phyloP scores from a whole-genome alignment of 176 grass and related monocot genomes.

The Raddia guianensis region DNA sequence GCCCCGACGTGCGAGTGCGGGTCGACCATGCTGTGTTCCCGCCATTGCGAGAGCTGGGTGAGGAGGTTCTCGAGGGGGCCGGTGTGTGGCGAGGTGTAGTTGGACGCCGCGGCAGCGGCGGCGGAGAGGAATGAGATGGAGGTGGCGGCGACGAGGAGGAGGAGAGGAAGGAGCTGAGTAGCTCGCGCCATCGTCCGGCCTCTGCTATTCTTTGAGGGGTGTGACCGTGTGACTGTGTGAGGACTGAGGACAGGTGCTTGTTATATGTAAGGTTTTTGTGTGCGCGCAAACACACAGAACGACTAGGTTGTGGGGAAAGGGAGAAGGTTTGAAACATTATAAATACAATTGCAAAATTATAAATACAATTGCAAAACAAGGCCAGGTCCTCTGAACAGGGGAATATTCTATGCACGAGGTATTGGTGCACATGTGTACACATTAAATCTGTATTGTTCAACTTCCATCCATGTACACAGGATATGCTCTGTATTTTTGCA shows the following conservation, averaged over 20 bases:
- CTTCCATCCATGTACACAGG: too few species aligned
- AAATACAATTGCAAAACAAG: background rate
- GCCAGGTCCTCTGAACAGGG: background rate
- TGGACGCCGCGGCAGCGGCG: constrained; percentile 18
- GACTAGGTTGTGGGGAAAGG: background rate
- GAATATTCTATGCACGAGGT: too few species aligned
- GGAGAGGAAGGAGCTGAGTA: constrained; percentile 9
- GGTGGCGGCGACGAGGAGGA: constrained; percentile 35
- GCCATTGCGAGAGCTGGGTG: constrained; percentile 47
- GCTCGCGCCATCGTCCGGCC: constrained; percentile 19
- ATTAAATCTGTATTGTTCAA: too few species aligned
- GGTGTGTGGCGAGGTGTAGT: constrained; percentile 28
- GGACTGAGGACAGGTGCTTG: background rate
- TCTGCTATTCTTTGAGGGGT: too few species aligned
- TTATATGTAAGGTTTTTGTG: background rate
- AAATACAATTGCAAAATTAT: background rate
- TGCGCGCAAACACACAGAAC: background rate
- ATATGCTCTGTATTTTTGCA: too few species aligned
- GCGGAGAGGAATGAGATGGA: constrained; percentile 35
- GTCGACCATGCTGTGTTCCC: constrained; percentile 36
- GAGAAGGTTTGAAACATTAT: constrained; percentile 16
- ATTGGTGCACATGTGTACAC: too few species aligned
- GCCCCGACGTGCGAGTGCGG: background rate
- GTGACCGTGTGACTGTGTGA: too few species aligned
- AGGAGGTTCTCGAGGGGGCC: constrained; percentile 39